phyloP scores from a whole-genome alignment of 2,329 filamentous ascomycete species.

The Fusarium tuaranense region DNA sequence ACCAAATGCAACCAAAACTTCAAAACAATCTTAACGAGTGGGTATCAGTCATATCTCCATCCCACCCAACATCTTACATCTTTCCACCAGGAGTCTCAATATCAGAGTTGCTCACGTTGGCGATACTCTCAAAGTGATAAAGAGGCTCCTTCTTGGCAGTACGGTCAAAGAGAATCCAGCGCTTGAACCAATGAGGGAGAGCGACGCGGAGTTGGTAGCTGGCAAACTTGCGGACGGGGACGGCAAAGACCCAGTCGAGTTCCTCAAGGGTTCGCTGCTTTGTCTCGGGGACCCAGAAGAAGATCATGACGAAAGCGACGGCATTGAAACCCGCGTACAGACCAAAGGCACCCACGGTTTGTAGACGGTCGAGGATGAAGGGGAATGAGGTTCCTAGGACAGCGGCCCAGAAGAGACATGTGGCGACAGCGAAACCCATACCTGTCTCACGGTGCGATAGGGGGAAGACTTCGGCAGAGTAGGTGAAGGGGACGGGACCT shows the following conservation, averaged over 20 bases:
- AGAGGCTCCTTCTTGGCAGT: conserved; percentile 49
- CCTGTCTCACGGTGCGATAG: conserved; percentile 73
- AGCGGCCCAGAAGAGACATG: conserved; percentile 66
- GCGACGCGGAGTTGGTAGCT: conserved; percentile 46
- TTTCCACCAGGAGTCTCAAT: conserved; percentile 30
- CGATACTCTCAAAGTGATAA: conserved; percentile 51
- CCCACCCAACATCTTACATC: conserved; percentile 4
- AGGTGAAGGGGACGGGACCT: conserved; percentile 72
- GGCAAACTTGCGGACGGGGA: conserved; percentile 57
- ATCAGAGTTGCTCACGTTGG: conserved; percentile 28
- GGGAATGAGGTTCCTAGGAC: conserved; percentile 65
- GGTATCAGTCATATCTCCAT: conserved; percentile 11
- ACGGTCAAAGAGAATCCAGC: conserved; percentile 19
- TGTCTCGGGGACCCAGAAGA: conserved; percentile 62
- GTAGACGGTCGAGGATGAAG: conserved; percentile 54
- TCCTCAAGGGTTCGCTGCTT: conserved; percentile 65
- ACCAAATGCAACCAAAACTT: not conserved
- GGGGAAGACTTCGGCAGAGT: conserved; percentile 73
- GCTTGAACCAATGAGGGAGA: conserved; percentile 38
- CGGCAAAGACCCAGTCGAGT: conserved; percentile 63
- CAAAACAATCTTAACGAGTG: conserved; percentile 13
- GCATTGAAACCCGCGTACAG: conserved; percentile 69
- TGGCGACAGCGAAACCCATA: conserved; percentile 73
- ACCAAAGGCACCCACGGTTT: conserved; percentile 55
- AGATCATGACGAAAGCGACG: conserved; percentile 66